phyloP scores from a whole-genome alignment of 2,329 filamentous ascomycete genomes.

The Coniochaeta sp. region DNA sequence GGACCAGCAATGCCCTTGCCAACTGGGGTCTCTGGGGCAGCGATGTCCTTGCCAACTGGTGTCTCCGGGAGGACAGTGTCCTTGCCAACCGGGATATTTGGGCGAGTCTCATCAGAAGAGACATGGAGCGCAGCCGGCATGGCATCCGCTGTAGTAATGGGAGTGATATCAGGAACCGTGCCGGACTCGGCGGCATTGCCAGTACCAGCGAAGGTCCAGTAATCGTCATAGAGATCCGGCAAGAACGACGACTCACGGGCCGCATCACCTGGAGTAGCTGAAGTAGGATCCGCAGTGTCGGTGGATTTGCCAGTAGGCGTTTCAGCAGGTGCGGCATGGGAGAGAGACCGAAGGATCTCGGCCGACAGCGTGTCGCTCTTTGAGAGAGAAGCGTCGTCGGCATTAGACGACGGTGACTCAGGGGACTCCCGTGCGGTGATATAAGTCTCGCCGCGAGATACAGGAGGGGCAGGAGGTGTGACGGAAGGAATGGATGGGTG shows the following conservation, averaged over 20 bases:
- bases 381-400: not conserved
- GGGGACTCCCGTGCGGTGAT: not conserved
- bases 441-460: not conserved
- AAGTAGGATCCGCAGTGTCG: not conserved
- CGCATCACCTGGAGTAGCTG: not conserved
- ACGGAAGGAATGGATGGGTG: not conserved
- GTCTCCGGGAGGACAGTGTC: too few species aligned
- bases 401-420: not conserved
- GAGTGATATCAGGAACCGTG: not conserved
- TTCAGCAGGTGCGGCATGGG: not conserved
- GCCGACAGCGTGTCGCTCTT: not conserved
- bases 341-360: not conserved
- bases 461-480: not conserved
- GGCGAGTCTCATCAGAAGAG: not conserved
- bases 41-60: too few species aligned
- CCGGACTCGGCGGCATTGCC: not conserved
- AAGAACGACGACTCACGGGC: not conserved
- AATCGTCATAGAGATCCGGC: conserved; percentile 1
- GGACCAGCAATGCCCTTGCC: too few species aligned
- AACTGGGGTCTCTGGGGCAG: too few species aligned
- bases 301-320: not conserved
- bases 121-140: not conserved
- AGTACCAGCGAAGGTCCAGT: not conserved
- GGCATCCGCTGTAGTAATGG: not conserved
- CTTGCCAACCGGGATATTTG: not conserved